phyloP scores from a whole-genome alignment of 2,329 filamentous ascomycete species.

The Nemania abortiva region DNA sequence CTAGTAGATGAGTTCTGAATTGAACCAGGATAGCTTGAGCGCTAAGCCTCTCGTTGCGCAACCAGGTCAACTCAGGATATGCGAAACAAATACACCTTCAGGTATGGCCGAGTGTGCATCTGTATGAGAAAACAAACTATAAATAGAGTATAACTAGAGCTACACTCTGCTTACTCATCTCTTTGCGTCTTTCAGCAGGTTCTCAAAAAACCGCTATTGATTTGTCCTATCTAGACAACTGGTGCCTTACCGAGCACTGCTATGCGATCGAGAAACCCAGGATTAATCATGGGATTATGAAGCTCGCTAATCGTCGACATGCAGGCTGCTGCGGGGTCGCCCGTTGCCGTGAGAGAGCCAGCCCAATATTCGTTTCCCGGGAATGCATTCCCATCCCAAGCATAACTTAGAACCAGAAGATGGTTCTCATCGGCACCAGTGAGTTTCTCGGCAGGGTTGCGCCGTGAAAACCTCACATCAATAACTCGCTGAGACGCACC shows the following conservation, averaged over 20 bases:
- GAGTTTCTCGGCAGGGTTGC: conserved; percentile 47
- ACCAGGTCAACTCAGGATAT: too few relatives aligned
- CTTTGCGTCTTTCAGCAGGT: too few relatives aligned
- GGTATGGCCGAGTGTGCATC: too few relatives aligned
- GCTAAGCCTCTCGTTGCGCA: too few relatives aligned
- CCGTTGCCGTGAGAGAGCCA: conserved; percentile 41
- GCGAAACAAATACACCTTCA: too few relatives aligned
- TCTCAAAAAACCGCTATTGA: too few relatives aligned
- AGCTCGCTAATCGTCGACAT: conserved; percentile 53
- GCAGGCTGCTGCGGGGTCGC: conserved; percentile 52
- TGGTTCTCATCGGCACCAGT: conserved; percentile 32
- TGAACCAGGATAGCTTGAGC: too few relatives aligned
- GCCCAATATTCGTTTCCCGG: conserved; percentile 53
- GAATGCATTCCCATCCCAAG: conserved; percentile 52
- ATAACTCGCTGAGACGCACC: conserved; percentile 30
- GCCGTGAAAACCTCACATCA: conserved; percentile 43
- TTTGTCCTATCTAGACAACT: too few relatives aligned
- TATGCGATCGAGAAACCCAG: conserved; percentile 44
- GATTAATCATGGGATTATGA: conserved; percentile 52
- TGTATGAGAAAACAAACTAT: too few relatives aligned
- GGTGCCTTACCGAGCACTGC: conserved; percentile 33
- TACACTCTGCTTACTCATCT: not conserved
- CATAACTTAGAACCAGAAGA: conserved; percentile 51
- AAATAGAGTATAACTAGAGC: too few relatives aligned
- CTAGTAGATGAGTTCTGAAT: too few relatives aligned